Evolutionary conservation across 441 rosid genomes (phyloP).

Genomic region (Raphanus hybrid): DNA sequence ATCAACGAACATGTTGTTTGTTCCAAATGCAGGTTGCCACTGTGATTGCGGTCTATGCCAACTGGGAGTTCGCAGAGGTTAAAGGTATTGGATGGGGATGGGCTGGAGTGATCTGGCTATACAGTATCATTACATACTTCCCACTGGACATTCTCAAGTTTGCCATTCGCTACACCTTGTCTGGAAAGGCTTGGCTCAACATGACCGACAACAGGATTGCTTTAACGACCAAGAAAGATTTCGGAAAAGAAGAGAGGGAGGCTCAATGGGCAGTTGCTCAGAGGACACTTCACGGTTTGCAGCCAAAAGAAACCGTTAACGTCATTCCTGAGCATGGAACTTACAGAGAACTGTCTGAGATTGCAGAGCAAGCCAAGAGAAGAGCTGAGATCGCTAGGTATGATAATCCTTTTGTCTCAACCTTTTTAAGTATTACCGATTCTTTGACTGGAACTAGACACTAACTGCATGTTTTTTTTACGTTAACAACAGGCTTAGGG

Average conservation of each 20-base stretch:
- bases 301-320: slow-evolving; percentile 64
- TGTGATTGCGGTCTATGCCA: slow-evolving; percentile 76
- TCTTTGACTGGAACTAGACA: neutral
- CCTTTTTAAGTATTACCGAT: no score
- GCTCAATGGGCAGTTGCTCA: slow-evolving; percentile 95
- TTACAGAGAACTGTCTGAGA: slow-evolving; percentile 84
- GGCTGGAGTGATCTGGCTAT: slow-evolving; percentile 90
- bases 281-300: slow-evolving; percentile 83
- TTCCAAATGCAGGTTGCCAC: slow-evolving; percentile 65
- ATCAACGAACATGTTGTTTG: no score
- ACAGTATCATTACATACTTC: slow-evolving; percentile 69
- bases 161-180: slow-evolving; percentile 72
- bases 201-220: slow-evolving; percentile 84
- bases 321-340: slow-evolving; percentile 67
- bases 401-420: no score
- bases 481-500: slow-evolving; percentile 63
- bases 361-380: slow-evolving; percentile 90
- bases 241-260: slow-evolving; percentile 84
- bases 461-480: neutral
- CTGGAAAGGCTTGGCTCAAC: slow-evolving; percentile 86
- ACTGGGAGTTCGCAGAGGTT: slow-evolving; percentile 85
- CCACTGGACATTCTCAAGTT: slow-evolving; percentile 81
- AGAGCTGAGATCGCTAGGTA: slow-evolving; percentile 90
- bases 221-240: slow-evolving; percentile 86
- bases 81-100: slow-evolving; percentile 89